A percentile compares a stretch with the other conserved stretches of the same genome.
Evolutionary conservation across 768 basidiomycete genomes (phyloP).

Genomic region (Pleurotus eryngii): DNA sequence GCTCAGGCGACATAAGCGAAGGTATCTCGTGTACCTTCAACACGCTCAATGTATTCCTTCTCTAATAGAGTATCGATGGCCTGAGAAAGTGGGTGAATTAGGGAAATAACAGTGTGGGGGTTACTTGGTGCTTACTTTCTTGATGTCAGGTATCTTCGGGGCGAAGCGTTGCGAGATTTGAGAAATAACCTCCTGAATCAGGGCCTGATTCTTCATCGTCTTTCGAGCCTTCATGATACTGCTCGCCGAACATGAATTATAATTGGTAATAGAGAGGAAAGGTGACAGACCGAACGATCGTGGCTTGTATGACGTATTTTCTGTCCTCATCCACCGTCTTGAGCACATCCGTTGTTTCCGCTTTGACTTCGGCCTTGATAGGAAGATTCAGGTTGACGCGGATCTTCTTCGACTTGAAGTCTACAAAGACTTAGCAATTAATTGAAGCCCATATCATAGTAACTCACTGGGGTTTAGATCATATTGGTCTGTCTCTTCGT

Average conservation of each 20-base stretch:
- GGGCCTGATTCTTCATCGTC: conserved; percentile 89
- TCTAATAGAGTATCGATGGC: conserved; percentile 91
- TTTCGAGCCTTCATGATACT: conserved; percentile 96
- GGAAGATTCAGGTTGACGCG: conserved; percentile 88
- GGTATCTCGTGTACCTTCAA: conserved; percentile 87
- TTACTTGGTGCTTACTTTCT: conserved; percentile 62
- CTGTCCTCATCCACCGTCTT: conserved; percentile 97
- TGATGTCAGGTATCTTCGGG: conserved; percentile 95
- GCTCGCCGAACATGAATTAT: conserved; percentile 1
- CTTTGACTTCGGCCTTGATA: conserved; percentile 93
- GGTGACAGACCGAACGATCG: conserved; percentile 69
- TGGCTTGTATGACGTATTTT: conserved; percentile 94
- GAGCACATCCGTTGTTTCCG: conserved; percentile 83
- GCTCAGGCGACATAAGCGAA: conserved; percentile 72
- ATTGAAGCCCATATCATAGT: not conserved
- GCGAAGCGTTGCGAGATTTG: conserved; percentile 86
- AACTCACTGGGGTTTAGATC: conserved; percentile 77
- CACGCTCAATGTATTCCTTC: conserved; percentile 97
- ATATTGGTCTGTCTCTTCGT: conserved; percentile 86
- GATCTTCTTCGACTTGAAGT: conserved; percentile 92
- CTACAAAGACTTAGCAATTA: conserved; percentile 31
- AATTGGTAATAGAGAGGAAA: not conserved
- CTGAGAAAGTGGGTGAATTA: conserved; percentile 32
- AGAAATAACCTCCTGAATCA: conserved; percentile 88
- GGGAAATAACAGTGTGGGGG: not conserved